Conservation (phyloP, 1,284 basidiomycete species). For the Cryptococcus deneoformans region DNA sequence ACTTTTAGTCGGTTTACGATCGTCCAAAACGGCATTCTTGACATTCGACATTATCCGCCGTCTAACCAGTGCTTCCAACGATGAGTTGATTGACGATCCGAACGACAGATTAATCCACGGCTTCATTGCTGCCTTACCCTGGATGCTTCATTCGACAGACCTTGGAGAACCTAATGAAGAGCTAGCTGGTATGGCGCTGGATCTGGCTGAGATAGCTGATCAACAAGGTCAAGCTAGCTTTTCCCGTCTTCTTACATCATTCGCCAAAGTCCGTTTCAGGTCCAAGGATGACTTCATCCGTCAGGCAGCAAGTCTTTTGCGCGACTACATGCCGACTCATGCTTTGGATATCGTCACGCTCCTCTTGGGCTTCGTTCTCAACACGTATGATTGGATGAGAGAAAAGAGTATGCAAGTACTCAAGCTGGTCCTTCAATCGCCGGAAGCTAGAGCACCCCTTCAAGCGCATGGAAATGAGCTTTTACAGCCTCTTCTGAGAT, state of each 20-base stretch:
- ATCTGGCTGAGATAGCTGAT: slow-evolving; percentile 70
- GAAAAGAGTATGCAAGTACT: slow-evolving; percentile 82
- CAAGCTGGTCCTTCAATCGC: slow-evolving; percentile 81
- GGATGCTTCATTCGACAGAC: slow-evolving; percentile 79
- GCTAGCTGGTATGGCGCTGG: slow-evolving; percentile 69
- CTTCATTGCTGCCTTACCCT: slow-evolving; percentile 80
- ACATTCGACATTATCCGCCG: slow-evolving; percentile 69
- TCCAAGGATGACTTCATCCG: slow-evolving; percentile 92
- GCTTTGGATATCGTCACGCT: slow-evolving; percentile 74
- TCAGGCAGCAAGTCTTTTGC: slow-evolving; percentile 78
- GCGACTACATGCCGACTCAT: slow-evolving; percentile 66
- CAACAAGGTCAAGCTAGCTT: slow-evolving; percentile 71
- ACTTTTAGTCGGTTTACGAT: slow-evolving; percentile 78
- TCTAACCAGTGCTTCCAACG: slow-evolving; percentile 63
- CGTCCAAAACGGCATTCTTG: slow-evolving; percentile 64
- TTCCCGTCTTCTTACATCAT: slow-evolving; percentile 80
- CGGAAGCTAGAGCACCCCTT: slow-evolving; percentile 71
- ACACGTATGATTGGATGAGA: slow-evolving; percentile 76
- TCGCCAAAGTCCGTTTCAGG: slow-evolving; percentile 81
- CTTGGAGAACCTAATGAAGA: slow-evolving; percentile 61
- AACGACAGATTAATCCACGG: slow-evolving; percentile 74
- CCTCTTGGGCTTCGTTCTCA: slow-evolving; percentile 81
- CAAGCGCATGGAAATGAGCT: slow-evolving; percentile 77
- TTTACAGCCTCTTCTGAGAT: slow-evolving; percentile 81
- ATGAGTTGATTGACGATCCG: slow-evolving; percentile 68